These are phyloP conservation scores for Tetragonia tetragonoides DNA, from an alignment of 148 eudicot genomes.

Conservation along the genomic window DNA sequence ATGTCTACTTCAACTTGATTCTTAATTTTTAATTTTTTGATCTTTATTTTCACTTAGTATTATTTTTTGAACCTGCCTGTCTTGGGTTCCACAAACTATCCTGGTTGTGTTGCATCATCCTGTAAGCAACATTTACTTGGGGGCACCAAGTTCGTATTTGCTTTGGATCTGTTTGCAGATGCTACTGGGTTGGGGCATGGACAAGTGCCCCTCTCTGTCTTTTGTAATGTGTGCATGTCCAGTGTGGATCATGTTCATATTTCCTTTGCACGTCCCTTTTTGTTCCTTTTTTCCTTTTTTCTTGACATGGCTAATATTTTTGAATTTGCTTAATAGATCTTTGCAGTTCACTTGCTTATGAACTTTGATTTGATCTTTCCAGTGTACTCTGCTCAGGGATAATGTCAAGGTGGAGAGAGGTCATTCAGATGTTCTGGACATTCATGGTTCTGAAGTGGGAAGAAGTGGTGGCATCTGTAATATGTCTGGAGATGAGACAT, in stretches of 20 bases:
- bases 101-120: background rate
- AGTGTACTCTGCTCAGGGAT: constrained; percentile 93
- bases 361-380: constrained; percentile 77
- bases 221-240: background rate
- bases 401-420: constrained; percentile 54
- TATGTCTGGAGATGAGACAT: constrained; percentile 21
- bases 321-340: background rate
- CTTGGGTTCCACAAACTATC: background rate
- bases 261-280: background rate
- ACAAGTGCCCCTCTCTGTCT: background rate
- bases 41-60: background rate
- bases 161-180: background rate
- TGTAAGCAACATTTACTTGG: background rate
- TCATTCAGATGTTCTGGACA: constrained; percentile 29
- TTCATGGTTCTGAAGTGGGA: constrained; percentile 24
- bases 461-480: constrained; percentile 16
- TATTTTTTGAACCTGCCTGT: background rate
- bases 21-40: background rate
- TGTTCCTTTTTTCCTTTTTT: background rate
- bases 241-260: background rate
- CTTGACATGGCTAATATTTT: background rate
- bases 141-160: too few relatives aligned
- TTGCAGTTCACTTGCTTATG: constrained; percentile 48
- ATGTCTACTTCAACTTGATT: background rate
- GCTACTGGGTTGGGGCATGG: background rate